Evolutionary conservation across 176 grass and related monocot genomes (phyloP).

Genomic region (Chloris gayana): DNA sequence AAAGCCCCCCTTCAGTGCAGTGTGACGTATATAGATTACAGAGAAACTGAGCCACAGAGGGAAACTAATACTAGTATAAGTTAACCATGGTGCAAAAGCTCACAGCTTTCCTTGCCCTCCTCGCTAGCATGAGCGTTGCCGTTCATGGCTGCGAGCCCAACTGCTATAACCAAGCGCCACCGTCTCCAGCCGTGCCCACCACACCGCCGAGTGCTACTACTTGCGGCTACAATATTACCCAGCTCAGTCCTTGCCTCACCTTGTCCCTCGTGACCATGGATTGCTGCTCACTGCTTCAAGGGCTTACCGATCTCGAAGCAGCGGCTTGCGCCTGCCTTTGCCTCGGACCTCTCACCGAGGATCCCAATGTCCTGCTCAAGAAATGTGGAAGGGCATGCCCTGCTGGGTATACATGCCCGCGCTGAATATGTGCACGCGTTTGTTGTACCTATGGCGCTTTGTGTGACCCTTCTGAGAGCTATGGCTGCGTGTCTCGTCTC

Average conservation of each 20-base stretch:
- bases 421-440: not conserved
- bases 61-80: not conserved
- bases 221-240: not conserved
- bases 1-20: not conserved
- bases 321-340: not conserved
- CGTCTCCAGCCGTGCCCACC: not conserved
- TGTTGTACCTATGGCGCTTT: not conserved
- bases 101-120: not conserved
- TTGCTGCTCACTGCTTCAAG: not conserved
- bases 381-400: not conserved
- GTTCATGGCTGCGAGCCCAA: not conserved
- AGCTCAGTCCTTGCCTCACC: not conserved
- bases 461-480: not conserved
- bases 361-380: not conserved
- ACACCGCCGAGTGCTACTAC: not conserved
- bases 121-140: not conserved
- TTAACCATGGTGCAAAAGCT: not conserved
- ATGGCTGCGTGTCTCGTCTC: not conserved
- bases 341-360: not conserved
- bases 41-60: not conserved
- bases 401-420: conserved; percentile 3
- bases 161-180: not conserved
- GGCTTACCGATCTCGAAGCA: not conserved
- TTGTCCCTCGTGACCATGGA: not conserved
- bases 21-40: not conserved